Base-by-base conservation (phyloP, 768 basidiomycete genomes). In the Calocybe indica region DNA sequence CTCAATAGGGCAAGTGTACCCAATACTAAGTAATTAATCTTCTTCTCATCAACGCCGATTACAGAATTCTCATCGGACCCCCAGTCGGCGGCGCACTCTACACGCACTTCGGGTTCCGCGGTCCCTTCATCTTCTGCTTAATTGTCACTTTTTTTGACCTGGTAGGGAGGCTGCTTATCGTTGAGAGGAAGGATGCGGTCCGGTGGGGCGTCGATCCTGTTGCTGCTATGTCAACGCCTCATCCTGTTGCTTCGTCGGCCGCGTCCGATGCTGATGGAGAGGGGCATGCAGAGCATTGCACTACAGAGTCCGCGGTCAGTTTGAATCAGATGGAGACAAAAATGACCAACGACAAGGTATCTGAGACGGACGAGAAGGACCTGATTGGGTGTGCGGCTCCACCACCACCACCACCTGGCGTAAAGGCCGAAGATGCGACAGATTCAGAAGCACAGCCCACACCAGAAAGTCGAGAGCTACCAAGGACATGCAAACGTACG, bases 51-150 rank as follows among this genome's bases (percentile, higher is more conserved):
- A 22, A 45, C 12, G 28, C 35, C 31, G 22, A 40, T 7, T 40
- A 31, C 29, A 82, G 80, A 32, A 59, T 74, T n/a, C 57, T 80
- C 10, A 65, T 78, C 28, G 82, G 79, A 8, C 77, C 80, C 2
- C 80, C 83, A 0, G 67, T 75, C 2, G 82, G 81, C 29, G 82
- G 83, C 15, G 58, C 64, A 2, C 56, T 85, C 29, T 84, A 76
- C 55, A 53, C 58, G 13, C 71, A 66, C 9, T 81, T 77, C 55
- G 82, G 83, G 5, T 83, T 73, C 56, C 75, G 76, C 12, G 82
- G 70, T 4, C 83, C 83, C 1, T 80, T 83, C 46, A 63, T 83
- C 22, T 77, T 79, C 40, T 69, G 74, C 1, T 69, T 80, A 32
- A 59, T 66, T 9, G 66, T 70, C 36, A 67, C 78, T 1, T 32